Base-by-base conservation (phyloP, 768 basidiomycete genomes). In the Suillus decipiens region DNA sequence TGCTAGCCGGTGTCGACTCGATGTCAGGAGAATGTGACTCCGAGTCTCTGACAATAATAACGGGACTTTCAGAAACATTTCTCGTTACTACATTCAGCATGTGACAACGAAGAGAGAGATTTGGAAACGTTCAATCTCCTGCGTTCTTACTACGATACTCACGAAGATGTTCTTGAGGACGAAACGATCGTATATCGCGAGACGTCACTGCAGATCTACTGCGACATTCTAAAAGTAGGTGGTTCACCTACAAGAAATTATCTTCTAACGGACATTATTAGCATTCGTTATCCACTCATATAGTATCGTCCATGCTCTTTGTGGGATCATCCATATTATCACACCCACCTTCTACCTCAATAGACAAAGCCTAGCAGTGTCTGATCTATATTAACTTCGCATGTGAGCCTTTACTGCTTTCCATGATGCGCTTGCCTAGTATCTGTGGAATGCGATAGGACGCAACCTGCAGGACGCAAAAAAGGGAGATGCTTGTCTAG, bases 311-410 rank as follows among this genome's bases (percentile, higher is more conserved):
- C 41, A 42, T 42, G 2, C 41, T 42, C 15, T 12, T 48, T 22
- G 47, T 28, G 24, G 47, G 24, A 28, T 48, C 47, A 28, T 24
- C 22, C 11, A 11, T 47, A 37, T 37, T 37, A 37, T 37, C 36
- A 24, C 10, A 15, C 12, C 28, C 24, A 14, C 47, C 47, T 36
- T 56, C 55, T 37, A 57, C n/a, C 15, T 37, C 24, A 7, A 19
- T 17, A 42, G 19, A 45, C 24, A 59, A 97, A 73, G 98, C 96
- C 14, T 14, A 15, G 14, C 14, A 15, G 39, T 12, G 12, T 15
- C 39, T 14, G 39, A 39, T 39, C 39, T 39, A 14, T 14, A 3
- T 39, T 2, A 15, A 39, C 14, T 39, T 39, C 14, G 39, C 14
- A 39, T 14, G 39, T 39, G 39, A 39, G 39, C 15, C 39, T 39